Conservation (phyloP, 148 eudicot genomes). For the Cornus kousa region DNA sequence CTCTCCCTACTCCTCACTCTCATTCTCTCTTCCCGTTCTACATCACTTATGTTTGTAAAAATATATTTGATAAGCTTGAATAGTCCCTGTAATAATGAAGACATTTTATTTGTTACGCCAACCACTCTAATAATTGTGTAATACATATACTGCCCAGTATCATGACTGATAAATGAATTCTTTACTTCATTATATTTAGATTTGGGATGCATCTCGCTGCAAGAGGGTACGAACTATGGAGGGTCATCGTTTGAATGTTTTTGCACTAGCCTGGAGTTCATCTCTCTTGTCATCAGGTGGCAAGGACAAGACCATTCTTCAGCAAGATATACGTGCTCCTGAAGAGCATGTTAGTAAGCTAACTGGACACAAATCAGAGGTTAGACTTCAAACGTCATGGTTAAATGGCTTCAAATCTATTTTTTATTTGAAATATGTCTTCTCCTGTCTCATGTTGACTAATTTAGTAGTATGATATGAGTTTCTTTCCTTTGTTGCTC, state of each 20-base stretch:
- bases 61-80: neutral
- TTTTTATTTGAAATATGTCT: neutral
- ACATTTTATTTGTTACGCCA: neutral
- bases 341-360: constrained; percentile 79
- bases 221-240: constrained; percentile 80
- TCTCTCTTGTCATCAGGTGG: constrained; percentile 79
- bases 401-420: neutral
- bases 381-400: constrained; percentile 18
- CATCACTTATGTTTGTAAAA: neutral
- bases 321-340: constrained; percentile 72
- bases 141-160: neutral
- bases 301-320: constrained; percentile 80
- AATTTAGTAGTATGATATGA: neutral
- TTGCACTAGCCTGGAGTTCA: constrained; percentile 87
- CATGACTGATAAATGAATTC: neutral
- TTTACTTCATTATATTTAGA: constrained; percentile 28
- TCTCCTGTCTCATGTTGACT: neutral
- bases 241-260: constrained; percentile 79
- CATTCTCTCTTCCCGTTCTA: too few relatives aligned
- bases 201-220: constrained; percentile 90
- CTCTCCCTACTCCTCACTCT: too few relatives aligned
- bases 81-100: neutral
- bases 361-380: constrained; percentile 90
- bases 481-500: neutral
- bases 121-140: neutral